Percentiles rank a stretch among this genome's conserved stretches.
Evolutionary conservation across 179 eudicot genomes (phyloP).

Genomic region (Vitellaria paradoxa): DNA sequence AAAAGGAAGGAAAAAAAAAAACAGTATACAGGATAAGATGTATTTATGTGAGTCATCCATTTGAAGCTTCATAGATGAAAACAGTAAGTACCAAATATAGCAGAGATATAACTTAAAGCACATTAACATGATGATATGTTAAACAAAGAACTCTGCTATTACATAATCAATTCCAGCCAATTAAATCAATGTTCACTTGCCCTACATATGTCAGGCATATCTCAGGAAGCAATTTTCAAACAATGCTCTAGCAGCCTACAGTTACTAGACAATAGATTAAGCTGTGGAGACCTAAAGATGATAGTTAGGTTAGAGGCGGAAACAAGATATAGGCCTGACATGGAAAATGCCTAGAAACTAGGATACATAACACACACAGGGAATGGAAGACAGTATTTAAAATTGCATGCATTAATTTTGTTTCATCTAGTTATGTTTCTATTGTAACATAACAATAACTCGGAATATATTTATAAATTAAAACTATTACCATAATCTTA

Average conservation of each 20-base stretch:
- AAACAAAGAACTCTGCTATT: neutral
- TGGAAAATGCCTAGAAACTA: too few species aligned
- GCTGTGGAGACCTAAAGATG: neutral
- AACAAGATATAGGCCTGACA: too few species aligned
- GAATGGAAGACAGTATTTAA: too few species aligned
- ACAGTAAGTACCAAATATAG: neutral
- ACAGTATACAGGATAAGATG: slow-evolving; percentile 2
- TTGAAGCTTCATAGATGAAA: neutral
- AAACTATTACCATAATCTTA: too few species aligned
- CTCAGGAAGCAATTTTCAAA: neutral
- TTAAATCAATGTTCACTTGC: neutral
- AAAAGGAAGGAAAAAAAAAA: slow-evolving; percentile 3
- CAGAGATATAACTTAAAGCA: too few species aligned
- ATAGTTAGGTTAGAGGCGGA: too few species aligned
- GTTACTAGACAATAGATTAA: neutral
- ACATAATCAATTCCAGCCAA: neutral
- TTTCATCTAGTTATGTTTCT: too few species aligned
- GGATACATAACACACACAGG: too few species aligned
- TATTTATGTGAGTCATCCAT: neutral
- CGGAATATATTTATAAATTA: too few species aligned
- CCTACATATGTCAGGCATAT: too few species aligned
- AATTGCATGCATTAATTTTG: too few species aligned
- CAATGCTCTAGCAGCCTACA: neutral
- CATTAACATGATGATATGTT: neutral
- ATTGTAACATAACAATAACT: too few species aligned